A percentile compares a stretch with the other conserved stretches of the same genome.
These are phyloP conservation scores for Botrytis porri DNA, from an alignment of 2,329 filamentous ascomycete species.

Conservation along the genomic window DNA sequence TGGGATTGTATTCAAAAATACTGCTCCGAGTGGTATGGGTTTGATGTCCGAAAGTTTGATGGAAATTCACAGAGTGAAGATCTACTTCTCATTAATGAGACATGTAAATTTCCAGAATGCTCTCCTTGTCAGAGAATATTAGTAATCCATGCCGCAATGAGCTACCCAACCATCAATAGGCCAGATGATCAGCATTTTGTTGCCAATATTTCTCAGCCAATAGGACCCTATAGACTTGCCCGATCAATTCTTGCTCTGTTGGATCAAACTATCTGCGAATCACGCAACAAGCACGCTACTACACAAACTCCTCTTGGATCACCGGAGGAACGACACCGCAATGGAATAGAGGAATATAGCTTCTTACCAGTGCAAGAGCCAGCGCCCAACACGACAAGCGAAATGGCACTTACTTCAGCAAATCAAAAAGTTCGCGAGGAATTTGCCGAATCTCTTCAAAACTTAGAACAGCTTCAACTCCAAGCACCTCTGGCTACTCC, in stretches of 20 bases:
- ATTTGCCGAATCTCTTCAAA: not conserved
- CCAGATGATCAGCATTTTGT: constrained; percentile 14
- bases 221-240: constrained; percentile 28
- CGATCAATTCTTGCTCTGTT: constrained; percentile 29
- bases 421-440: not conserved
- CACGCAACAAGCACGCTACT: constrained; percentile 15
- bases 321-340: constrained; percentile 26
- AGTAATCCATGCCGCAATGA: constrained; percentile 28
- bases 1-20: constrained; percentile 34
- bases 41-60: constrained; percentile 16
- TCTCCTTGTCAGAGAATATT: constrained; percentile 24
- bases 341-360: constrained; percentile 28
- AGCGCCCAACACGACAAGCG: not conserved
- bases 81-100: constrained; percentile 18
- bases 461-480: not conserved
- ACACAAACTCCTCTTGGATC: constrained; percentile 33
- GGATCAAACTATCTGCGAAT: constrained; percentile 9
- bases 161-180: not conserved
- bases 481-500: not conserved
- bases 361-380: constrained; percentile 17
- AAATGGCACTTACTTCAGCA: not conserved
- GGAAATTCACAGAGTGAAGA: constrained; percentile 18
- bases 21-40: constrained; percentile 35
- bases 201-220: constrained; percentile 27
- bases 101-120: constrained; percentile 20